These are phyloP conservation scores for Phytophthora chlamydospora DNA, from an alignment of 352 stramenopile genomes.

Conservation along the genomic window DNA sequence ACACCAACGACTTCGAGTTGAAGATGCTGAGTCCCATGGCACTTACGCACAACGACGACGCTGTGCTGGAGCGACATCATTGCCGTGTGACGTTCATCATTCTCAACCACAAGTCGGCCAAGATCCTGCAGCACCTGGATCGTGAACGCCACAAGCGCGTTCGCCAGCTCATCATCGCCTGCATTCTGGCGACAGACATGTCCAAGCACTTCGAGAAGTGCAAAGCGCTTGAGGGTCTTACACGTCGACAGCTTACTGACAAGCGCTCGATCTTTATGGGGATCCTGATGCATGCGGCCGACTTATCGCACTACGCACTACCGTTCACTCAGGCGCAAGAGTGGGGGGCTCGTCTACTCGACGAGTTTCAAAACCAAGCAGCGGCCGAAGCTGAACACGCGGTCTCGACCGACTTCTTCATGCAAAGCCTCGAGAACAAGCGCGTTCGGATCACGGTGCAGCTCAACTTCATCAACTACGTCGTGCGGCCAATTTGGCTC, in stretches of 20 bases:
- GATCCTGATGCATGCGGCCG: conserved; percentile 73
- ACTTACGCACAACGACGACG: conserved; percentile 85
- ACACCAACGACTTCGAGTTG: conserved; percentile 88
- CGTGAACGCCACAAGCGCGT: conserved; percentile 58
- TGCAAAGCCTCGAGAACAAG: conserved; percentile 64
- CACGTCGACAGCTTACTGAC: conserved; percentile 58
- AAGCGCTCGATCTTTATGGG: conserved; percentile 67
- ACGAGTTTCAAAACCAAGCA: conserved; percentile 80
- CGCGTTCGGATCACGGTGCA: conserved; percentile 66
- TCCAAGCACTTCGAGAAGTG: conserved; percentile 77
- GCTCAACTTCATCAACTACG: conserved; percentile 81
- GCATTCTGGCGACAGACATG: conserved; percentile 85
- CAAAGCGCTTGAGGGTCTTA: conserved; percentile 67
- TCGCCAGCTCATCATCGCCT: conserved; percentile 65
- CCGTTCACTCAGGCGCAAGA: conserved; percentile 52
- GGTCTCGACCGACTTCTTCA: conserved; percentile 70
- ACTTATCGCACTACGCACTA: conserved; percentile 69
- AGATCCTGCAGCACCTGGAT: conserved; percentile 74
- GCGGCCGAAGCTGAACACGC: conserved; percentile 54
- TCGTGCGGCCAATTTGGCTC: conserved; percentile 75
- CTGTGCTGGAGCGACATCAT: conserved; percentile 86
- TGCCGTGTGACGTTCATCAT: conserved; percentile 80
- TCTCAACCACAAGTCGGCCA: conserved; percentile 72
- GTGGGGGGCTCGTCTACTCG: conserved; percentile 64
- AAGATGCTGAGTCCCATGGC: conserved; percentile 77